A percentile compares a stretch with the other conserved stretches of the same genome.
phyloP scores from a whole-genome alignment of 148 eudicot species.

The Fagopyrum homotropicum region DNA sequence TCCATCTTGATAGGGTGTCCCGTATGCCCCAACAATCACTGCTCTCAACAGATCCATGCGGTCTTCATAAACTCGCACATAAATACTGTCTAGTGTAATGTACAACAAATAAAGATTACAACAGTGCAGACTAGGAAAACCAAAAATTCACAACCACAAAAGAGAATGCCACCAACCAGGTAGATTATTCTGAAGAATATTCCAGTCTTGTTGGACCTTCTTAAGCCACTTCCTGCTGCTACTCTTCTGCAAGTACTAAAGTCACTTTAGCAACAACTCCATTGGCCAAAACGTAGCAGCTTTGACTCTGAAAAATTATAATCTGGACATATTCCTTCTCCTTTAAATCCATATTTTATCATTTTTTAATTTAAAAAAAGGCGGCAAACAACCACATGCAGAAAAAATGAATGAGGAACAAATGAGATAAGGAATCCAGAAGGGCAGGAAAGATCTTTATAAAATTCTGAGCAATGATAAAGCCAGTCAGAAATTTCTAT shows the following conservation, averaged over 20 bases:
- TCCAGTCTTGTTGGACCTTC: constrained; percentile 95
- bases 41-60: constrained; percentile 97
- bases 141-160: neutral
- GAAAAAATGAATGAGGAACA: too few species aligned
- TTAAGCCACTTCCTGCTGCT: constrained; percentile 89
- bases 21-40: constrained; percentile 92
- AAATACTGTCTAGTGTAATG: constrained; percentile 57
- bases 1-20: constrained; percentile 98
- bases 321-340: too few species aligned
- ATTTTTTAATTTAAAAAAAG: neutral
- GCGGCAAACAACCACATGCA: too few species aligned
- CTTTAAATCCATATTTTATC: too few species aligned
- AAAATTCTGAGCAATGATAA: too few species aligned
- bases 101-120: constrained; percentile 2
- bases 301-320: neutral
- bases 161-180: constrained; percentile 49
- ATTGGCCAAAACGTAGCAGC: neutral
- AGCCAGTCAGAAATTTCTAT: neutral
- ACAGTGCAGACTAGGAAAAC: neutral
- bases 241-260: constrained; percentile 35
- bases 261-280: neutral
- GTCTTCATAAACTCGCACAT: constrained; percentile 92
- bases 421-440: too few species aligned
- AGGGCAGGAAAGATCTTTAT: too few species aligned
- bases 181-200: constrained; percentile 83